These are phyloP conservation scores for Metschnikowia cubensis DNA, from an alignment of 805 yeast species.

Conservation along the genomic window DNA sequence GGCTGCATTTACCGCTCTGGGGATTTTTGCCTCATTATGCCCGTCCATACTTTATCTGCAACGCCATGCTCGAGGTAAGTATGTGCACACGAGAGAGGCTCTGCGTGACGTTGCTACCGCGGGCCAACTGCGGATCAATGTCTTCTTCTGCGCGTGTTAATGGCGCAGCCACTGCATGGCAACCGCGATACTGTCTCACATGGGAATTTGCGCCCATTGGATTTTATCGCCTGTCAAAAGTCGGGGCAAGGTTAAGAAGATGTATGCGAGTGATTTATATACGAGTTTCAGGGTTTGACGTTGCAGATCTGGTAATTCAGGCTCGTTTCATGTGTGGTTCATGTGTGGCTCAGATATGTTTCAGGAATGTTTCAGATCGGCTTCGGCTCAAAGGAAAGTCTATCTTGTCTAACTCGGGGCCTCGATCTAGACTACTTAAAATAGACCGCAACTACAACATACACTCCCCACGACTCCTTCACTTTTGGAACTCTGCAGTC, in stretches of 20 bases:
- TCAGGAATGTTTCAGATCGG: neutral
- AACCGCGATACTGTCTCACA: neutral
- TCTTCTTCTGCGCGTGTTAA: constrained; percentile 2
- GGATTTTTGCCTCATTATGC: neutral
- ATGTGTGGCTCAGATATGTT: no score
- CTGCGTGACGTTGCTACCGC: neutral
- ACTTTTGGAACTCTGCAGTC: neutral
- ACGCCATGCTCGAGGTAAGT: neutral
- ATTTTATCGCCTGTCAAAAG: neutral
- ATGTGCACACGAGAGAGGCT: constrained; percentile 1
- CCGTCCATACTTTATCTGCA: neutral
- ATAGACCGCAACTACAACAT: neutral
- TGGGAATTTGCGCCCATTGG: neutral
- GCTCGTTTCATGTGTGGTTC: neutral
- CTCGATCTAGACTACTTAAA: neutral
- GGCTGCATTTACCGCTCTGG: neutral
- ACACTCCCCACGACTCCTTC: neutral
- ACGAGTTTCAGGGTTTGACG: no score
- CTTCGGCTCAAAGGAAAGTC: neutral
- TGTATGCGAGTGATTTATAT: no score
- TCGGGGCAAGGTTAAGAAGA: neutral
- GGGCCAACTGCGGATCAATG: neutral
- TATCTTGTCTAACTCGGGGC: neutral
- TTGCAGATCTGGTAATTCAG: no score
- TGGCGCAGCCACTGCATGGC: constrained; percentile 2